Percentiles rank a stretch among this genome's conserved stretches.
Conservation (phyloP, 2,329 filamentous ascomycete genomes). For the Camillea tinctor region DNA sequence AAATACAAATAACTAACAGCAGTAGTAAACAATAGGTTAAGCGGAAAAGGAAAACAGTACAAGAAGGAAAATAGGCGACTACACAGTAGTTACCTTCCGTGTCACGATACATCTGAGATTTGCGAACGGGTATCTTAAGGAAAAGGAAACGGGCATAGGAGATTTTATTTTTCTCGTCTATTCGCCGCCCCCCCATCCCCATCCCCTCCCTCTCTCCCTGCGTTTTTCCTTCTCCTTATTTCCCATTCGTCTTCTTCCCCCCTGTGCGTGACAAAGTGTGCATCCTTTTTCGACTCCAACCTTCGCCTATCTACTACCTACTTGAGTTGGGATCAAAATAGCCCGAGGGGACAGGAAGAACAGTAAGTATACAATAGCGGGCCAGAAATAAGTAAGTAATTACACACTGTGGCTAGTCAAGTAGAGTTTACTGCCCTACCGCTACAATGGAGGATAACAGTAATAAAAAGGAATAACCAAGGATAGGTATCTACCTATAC, state of each 20-base stretch:
- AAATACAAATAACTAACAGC: not conserved
- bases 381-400: too few relatives aligned
- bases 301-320: not conserved
- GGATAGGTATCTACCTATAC: too few relatives aligned
- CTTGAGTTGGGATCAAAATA: not conserved
- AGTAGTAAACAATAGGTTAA: not conserved
- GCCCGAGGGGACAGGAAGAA: not conserved
- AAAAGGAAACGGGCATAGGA: conserved; percentile 22
- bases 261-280: not conserved
- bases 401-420: too few relatives aligned
- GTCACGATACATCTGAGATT: not conserved
- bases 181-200: not conserved
- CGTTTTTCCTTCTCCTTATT: not conserved
- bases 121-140: not conserved
- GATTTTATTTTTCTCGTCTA: conserved; percentile 8
- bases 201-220: not conserved
- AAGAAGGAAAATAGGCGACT: not conserved
- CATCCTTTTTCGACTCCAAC: not conserved
- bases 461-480: too few relatives aligned
- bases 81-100: not conserved
- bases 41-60: not conserved
- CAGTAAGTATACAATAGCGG: too few relatives aligned
- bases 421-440: too few relatives aligned
- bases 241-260: not conserved
- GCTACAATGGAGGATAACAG: too few relatives aligned